phyloP scores from a whole-genome alignment of 2,329 filamentous ascomycete genomes.

The Alternaria angustiovoidea region DNA sequence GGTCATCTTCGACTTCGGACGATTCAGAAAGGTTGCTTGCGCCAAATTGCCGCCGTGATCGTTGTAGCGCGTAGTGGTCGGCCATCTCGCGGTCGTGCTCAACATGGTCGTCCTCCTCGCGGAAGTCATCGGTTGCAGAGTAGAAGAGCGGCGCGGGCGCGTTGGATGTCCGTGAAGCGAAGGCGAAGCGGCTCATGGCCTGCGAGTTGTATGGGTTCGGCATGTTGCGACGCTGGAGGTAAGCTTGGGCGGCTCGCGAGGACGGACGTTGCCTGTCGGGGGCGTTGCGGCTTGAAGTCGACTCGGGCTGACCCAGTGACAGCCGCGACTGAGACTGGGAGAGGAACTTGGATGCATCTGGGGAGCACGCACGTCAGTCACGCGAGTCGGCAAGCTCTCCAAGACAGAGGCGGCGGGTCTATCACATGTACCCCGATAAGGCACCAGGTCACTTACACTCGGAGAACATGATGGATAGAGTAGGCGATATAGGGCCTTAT shows the following conservation, averaged over 20 bases:
- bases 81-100: constrained; percentile 90
- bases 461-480: constrained; percentile 71
- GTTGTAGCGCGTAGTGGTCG: constrained; percentile 91
- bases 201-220: constrained; percentile 78
- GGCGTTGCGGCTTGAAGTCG: constrained; percentile 59
- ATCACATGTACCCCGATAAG: constrained; percentile 47
- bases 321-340: constrained; percentile 95
- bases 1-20: constrained; percentile 79
- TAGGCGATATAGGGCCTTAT: constrained; percentile 21
- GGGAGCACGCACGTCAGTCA: constrained; percentile 52
- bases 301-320: constrained; percentile 68
- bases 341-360: constrained; percentile 96
- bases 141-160: constrained; percentile 94
- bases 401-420: constrained; percentile 38
- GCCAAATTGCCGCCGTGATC: constrained; percentile 87
- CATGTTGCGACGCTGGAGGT: constrained; percentile 62
- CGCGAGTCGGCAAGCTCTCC: constrained; percentile 44
- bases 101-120: constrained; percentile 91
- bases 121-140: constrained; percentile 87
- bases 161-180: constrained; percentile 77
- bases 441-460: constrained; percentile 73
- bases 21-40: constrained; percentile 85
- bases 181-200: constrained; percentile 76
- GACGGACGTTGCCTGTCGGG: constrained; percentile 55
- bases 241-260: constrained; percentile 60